phyloP scores from a whole-genome alignment of 306 rosid genomes.

The Mimosa pudica region DNA sequence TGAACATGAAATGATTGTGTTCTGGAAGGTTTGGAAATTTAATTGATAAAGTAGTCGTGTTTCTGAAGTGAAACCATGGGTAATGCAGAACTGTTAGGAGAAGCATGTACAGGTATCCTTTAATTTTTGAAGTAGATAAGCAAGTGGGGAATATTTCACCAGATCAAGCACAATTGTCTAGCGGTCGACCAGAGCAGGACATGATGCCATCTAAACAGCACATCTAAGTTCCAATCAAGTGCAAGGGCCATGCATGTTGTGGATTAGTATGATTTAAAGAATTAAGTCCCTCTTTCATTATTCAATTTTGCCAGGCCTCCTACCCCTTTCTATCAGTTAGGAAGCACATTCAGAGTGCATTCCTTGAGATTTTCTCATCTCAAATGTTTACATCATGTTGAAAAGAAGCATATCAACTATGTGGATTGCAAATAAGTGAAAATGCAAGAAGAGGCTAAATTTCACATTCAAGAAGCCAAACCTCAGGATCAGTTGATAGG shows the following conservation, averaged over 20 bases:
- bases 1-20: not conserved
- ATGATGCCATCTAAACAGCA: not conserved
- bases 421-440: slow-evolving; percentile 26
- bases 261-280: not conserved
- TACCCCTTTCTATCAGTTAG: not conserved
- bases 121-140: not conserved
- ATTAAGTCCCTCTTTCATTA: not conserved
- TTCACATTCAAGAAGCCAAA: slow-evolving; percentile 45
- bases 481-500: slow-evolving; percentile 99
- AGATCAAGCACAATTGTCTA: not conserved
- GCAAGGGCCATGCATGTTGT: not conserved
- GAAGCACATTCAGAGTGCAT: not conserved
- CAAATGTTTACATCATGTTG: not conserved
- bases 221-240: not conserved
- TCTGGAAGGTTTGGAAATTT: not conserved
- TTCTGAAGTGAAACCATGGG: not conserved
- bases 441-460: slow-evolving; percentile 4
- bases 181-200: slow-evolving; percentile 4
- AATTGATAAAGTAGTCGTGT: not conserved
- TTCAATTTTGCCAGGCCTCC: not conserved
- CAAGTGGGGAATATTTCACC: not conserved
- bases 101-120: not conserved
- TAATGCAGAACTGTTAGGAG: slow-evolving; percentile 6
- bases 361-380: not conserved
- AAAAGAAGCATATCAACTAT: slow-evolving; percentile 29